Evolutionary conservation across 306 rosid genomes (phyloP), one percentile per base, ranked within the genome.

Genomic region (Crotalaria pallida): DNA sequence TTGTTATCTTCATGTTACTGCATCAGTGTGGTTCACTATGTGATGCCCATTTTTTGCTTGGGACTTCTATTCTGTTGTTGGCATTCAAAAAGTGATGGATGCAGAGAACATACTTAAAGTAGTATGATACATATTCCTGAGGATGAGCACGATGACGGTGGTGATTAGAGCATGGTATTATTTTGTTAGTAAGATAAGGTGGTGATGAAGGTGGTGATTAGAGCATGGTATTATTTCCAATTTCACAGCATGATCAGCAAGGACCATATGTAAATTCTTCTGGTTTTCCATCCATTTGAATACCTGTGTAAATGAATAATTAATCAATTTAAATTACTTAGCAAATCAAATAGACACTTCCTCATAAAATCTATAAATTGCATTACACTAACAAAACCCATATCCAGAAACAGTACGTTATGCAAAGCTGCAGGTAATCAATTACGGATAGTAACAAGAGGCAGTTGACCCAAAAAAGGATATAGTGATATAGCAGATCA

Each of bases 191-290:
- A n/a, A n/a, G n/a, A n/a, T n/a, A n/a, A n/a, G n/a, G n/a, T n/a
- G n/a, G n/a, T n/a, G n/a, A n/a, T n/a, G n/a, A n/a, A n/a, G n/a
- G n/a, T n/a, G n/a, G n/a, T n/a, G n/a, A n/a, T n/a, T n/a, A n/a
- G n/a, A n/a, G n/a, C n/a, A n/a, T n/a, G n/a, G n/a, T n/a, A 86
- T 86, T 33, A 79, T 82, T 74, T 88, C 86, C 79, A 87, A 36
- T 74, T 81, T 77, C 63, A 85, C 50, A 51, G 87, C 85, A 88
- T 69, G 78, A 81, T 93, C 89, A 10, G 77, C 80, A 3, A 86
- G 83, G 19, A 60, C 58, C 70, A 81, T 71, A 5, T 65, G 48
- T 40, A 76, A 71, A 19, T 56, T 51, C 36, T 79, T 81, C 72
- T 19, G 89, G 50, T 62, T 80, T 77, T 85, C 93, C 82, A 88